phyloP scores from a whole-genome alignment of 495 filamentous ascomycete species.

The Neurospora sp. region DNA sequence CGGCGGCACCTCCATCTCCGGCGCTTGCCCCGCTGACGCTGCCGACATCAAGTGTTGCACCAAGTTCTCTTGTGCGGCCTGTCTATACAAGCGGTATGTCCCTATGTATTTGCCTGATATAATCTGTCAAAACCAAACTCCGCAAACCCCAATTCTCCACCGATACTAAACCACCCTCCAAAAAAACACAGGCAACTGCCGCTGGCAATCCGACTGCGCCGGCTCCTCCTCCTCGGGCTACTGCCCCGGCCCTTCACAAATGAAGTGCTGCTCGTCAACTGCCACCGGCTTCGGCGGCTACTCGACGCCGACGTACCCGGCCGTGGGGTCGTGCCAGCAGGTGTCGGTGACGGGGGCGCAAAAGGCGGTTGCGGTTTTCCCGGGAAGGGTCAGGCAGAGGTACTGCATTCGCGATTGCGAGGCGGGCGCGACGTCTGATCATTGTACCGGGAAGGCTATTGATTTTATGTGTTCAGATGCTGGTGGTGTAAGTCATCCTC shows the following conservation, averaged over 20 bases:
- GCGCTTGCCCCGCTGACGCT: slow-evolving; percentile 27
- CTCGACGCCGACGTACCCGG: slow-evolving; percentile 18
- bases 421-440: slow-evolving; percentile 24
- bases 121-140: too few species aligned
- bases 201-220: slow-evolving; percentile 27
- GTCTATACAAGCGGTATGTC: slow-evolving; percentile 1
- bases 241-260: slow-evolving; percentile 29
- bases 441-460: slow-evolving; percentile 31
- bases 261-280: slow-evolving; percentile 29
- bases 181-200: slow-evolving; percentile 20
- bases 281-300: slow-evolving; percentile 23
- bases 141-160: too few species aligned
- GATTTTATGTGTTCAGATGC: slow-evolving; percentile 35
- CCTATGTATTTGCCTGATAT: neutral
- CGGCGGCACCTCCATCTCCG: slow-evolving; percentile 23
- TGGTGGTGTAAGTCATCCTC: slow-evolving; percentile 12
- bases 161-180: too few species aligned
- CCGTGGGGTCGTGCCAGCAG: slow-evolving; percentile 26
- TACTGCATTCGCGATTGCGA: slow-evolving; percentile 23
- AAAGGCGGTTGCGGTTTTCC: slow-evolving; percentile 24
- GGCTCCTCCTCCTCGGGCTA: slow-evolving; percentile 15
- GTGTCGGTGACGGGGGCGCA: slow-evolving; percentile 24
- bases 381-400: slow-evolving; percentile 27
- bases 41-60: slow-evolving; percentile 32
- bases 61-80: slow-evolving; percentile 24